phyloP scores from a whole-genome alignment of 805 yeast genomes.

The Yarrowia sp. region DNA sequence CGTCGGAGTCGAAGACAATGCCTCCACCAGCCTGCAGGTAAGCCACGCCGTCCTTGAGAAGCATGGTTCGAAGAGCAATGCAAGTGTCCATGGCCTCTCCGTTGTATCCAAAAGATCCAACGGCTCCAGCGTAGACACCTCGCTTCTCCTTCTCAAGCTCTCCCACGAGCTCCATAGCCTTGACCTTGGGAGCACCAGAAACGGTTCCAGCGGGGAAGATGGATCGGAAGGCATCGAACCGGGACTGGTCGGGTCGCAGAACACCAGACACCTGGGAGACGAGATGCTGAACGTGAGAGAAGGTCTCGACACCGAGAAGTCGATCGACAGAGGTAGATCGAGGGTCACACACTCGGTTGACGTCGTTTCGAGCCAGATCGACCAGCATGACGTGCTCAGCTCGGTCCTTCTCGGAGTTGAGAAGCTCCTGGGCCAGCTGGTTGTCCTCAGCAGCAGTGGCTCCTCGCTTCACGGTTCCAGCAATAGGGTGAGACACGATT shows the following conservation, averaged over 20 bases:
- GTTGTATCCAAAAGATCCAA: conserved; percentile 97
- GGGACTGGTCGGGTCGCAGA: conserved; percentile 77
- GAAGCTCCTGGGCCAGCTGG: conserved; percentile 71
- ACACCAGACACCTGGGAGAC: conserved; percentile 95
- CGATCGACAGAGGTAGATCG: conserved; percentile 84
- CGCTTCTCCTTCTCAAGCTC: conserved; percentile 90
- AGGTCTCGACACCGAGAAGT: conserved; percentile 86
- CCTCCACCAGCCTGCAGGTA: conserved; percentile 99
- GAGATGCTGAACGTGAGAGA: conserved; percentile 95
- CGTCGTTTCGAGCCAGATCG: conserved; percentile 95
- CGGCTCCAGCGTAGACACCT: conserved; percentile 99
- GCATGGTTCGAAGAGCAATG: conserved; percentile 97
- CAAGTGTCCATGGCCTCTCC: conserved; percentile 97
- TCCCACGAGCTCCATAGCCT: conserved; percentile 93
- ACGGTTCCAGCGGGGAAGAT: conserved; percentile 99
- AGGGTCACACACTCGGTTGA: conserved; percentile 94
- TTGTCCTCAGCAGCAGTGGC: conserved; percentile 92
- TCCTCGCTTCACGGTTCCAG: conserved; percentile 95
- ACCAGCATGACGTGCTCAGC: conserved; percentile 99
- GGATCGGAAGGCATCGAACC: conserved; percentile 97
- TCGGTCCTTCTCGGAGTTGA: conserved; percentile 84
- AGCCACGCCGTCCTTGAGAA: conserved; percentile 86
- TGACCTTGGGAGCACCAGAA: conserved; percentile 97
- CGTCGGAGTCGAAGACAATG: conserved; percentile 93
- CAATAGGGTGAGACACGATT: conserved; percentile 94